Percentiles rank a stretch among this genome's conserved stretches.
Evolutionary conservation across 352 stramenopile species (phyloP).

Genomic region (Pythium grandisporangium): DNA sequence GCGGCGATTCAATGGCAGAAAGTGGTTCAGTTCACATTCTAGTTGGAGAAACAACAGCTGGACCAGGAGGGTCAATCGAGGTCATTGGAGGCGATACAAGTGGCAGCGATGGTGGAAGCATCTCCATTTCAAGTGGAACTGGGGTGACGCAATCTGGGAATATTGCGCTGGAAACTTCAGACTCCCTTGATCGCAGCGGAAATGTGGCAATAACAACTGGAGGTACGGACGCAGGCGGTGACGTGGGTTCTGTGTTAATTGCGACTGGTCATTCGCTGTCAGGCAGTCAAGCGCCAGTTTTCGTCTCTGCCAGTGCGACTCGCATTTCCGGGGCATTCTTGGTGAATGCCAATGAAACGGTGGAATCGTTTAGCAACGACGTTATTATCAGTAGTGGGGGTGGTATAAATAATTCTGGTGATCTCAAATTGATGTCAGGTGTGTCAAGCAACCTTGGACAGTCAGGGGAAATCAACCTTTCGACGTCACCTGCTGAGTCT

Average conservation of each 20-base stretch:
- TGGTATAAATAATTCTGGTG: background rate
- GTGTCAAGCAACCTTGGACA: background rate
- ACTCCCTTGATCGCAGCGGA: background rate
- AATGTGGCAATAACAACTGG: background rate
- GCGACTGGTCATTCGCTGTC: background rate
- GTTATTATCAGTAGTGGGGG: background rate
- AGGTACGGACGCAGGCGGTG: background rate
- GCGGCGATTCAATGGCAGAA: background rate
- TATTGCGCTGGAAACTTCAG: background rate
- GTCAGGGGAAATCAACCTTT: background rate
- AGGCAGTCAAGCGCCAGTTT: background rate
- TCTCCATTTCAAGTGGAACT: constrained; percentile 6
- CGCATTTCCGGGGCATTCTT: background rate
- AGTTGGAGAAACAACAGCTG: background rate
- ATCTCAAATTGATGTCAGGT: background rate
- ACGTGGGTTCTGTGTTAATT: background rate
- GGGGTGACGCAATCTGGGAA: background rate
- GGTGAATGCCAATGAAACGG: constrained; percentile 1
- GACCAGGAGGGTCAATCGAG: constrained; percentile 1
- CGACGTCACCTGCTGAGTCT: background rate
- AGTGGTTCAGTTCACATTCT: constrained; percentile 7
- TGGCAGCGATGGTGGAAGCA: constrained; percentile 11
- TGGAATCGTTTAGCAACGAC: background rate
- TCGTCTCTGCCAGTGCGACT: background rate
- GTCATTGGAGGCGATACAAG: constrained; percentile 3